These are phyloP conservation scores for Leccinum subspadiceum DNA, from an alignment of 1,284 basidiomycete genomes.

Conservation along the genomic window DNA sequence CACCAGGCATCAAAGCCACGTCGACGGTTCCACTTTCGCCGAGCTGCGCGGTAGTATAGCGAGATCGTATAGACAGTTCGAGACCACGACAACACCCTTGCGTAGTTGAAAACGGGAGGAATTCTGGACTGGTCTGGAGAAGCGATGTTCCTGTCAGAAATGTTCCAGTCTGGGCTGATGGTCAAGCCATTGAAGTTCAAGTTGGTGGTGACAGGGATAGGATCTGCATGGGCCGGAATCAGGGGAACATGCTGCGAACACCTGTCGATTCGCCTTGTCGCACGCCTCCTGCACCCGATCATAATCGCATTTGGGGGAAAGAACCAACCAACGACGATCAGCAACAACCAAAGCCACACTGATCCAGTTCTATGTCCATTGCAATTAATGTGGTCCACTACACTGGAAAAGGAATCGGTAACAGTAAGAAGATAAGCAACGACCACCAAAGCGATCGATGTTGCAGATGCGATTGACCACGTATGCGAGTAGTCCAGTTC, in stretches of 20 bases:
- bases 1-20: constrained; percentile 6
- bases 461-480: constrained; percentile 41
- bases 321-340: constrained; percentile 42
- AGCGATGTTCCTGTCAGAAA: neutral
- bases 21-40: constrained; percentile 5
- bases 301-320: constrained; percentile 42
- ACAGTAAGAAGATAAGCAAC: constrained; percentile 44
- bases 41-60: constrained; percentile 24
- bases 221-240: neutral
- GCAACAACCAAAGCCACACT: constrained; percentile 42
- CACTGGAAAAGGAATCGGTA: constrained; percentile 36
- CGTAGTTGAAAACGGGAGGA: constrained; percentile 34
- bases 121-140: constrained; percentile 24
- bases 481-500: constrained; percentile 30
- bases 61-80: constrained; percentile 18
- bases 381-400: constrained; percentile 24
- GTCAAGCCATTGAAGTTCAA: constrained; percentile 17
- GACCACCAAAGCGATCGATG: constrained; percentile 42
- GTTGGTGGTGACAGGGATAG: constrained; percentile 8
- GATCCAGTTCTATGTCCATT: constrained; percentile 39
- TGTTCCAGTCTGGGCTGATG: constrained; percentile 15
- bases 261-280: constrained; percentile 30
- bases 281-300: constrained; percentile 33
- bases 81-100: constrained; percentile 30
- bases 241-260: neutral